These are phyloP conservation scores for Pythium utonaiense DNA, from an alignment of 352 stramenopile species.

Conservation along the genomic window DNA sequence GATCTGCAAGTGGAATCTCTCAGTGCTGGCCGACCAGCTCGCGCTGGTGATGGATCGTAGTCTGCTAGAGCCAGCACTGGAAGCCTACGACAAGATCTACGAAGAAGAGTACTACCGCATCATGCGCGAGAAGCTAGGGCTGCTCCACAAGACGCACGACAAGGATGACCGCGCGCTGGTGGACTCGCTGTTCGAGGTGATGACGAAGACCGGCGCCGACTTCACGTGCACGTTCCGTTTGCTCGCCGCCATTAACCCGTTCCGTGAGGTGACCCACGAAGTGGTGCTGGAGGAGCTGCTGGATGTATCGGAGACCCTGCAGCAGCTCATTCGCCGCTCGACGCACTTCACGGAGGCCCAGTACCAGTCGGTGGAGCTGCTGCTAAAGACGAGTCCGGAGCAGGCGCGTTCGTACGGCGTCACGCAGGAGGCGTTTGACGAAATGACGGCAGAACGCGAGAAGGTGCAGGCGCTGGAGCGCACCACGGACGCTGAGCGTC, in stretches of 20 bases:
- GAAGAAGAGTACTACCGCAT: slow-evolving; percentile 47
- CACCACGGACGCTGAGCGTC: slow-evolving; percentile 43
- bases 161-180: slow-evolving; percentile 44
- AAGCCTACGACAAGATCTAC: slow-evolving; percentile 47
- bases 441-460: slow-evolving; percentile 53
- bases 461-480: slow-evolving; percentile 37
- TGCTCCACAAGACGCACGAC: slow-evolving; percentile 31
- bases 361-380: slow-evolving; percentile 56
- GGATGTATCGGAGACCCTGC: slow-evolving; percentile 61
- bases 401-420: slow-evolving; percentile 76
- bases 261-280: slow-evolving; percentile 28
- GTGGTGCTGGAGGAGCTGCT: slow-evolving; percentile 47
- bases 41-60: slow-evolving; percentile 38
- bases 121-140: slow-evolving; percentile 69
- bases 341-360: slow-evolving; percentile 70
- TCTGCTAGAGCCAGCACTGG: slow-evolving; percentile 28
- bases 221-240: slow-evolving; percentile 76
- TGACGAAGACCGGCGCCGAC: slow-evolving; percentile 65
- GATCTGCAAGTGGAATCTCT: slow-evolving; percentile 86
- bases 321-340: slow-evolving; percentile 49
- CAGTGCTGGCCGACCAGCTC: slow-evolving; percentile 64
- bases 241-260: slow-evolving; percentile 43
- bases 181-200: slow-evolving; percentile 47
- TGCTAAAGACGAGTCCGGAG: slow-evolving; percentile 57
- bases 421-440: slow-evolving; percentile 45